Conservation (phyloP, 1,139 yeast species). For the Candida tunisiensis region DNA sequence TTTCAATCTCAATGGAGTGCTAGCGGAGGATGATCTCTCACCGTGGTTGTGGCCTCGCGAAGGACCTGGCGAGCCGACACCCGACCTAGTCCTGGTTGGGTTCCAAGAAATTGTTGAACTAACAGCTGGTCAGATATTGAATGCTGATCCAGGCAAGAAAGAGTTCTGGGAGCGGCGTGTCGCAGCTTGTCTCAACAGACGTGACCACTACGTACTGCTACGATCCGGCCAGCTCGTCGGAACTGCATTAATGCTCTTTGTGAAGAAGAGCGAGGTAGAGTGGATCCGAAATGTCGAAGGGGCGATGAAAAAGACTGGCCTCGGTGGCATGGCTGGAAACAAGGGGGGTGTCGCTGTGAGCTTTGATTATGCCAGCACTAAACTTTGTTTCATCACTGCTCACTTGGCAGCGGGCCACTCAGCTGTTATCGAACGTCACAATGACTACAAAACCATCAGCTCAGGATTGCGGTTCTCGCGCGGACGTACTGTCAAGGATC, state of each 20-base stretch:
- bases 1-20: constrained; percentile 72
- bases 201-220: constrained; percentile 43
- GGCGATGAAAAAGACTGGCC: constrained; percentile 69
- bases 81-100: constrained; percentile 51
- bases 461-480: constrained; percentile 66
- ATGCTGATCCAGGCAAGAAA: constrained; percentile 57
- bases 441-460: constrained; percentile 69
- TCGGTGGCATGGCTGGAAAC: constrained; percentile 85
- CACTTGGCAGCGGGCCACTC: constrained; percentile 90
- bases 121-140: constrained; percentile 78
- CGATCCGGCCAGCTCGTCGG: constrained; percentile 93
- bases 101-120: constrained; percentile 87
- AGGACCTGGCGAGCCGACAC: constrained; percentile 15
- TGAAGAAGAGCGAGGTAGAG: constrained; percentile 41
- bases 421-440: constrained; percentile 74
- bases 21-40: constrained; percentile 35
- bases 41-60: constrained; percentile 72
- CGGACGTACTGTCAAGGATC: constrained; percentile 53
- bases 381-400: constrained; percentile 71
- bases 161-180: constrained; percentile 68
- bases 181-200: constrained; percentile 34
- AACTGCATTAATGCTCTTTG: constrained; percentile 60
- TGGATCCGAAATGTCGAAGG: constrained; percentile 65
- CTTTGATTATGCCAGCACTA: constrained; percentile 59
- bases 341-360: constrained; percentile 87